phyloP scores from a whole-genome alignment of 495 filamentous ascomycete genomes.

The Lophiostoma macrostomum region DNA sequence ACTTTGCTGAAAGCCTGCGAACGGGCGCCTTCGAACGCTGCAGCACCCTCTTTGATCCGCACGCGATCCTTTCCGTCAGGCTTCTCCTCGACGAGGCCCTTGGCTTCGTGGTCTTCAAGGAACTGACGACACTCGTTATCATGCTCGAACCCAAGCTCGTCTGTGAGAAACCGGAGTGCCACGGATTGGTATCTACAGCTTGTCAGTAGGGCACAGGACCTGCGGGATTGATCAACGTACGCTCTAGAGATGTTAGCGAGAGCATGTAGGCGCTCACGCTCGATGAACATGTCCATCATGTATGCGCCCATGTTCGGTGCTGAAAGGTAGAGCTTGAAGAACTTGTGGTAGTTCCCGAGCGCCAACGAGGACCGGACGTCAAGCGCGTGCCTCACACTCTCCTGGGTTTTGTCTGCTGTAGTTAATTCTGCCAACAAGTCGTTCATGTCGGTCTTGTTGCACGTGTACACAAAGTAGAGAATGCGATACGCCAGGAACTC shows the following conservation, averaged over 20 bases:
- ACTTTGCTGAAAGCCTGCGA: slow-evolving; percentile 72
- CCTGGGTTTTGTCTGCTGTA: slow-evolving; percentile 82
- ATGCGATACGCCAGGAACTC: slow-evolving; percentile 99
- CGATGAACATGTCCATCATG: slow-evolving; percentile 98
- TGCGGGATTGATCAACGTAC: slow-evolving; percentile 57
- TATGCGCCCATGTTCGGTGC: slow-evolving; percentile 97
- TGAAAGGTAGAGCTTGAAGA: slow-evolving; percentile 91
- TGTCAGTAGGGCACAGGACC: slow-evolving; percentile 39
- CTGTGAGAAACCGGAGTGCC: slow-evolving; percentile 85
- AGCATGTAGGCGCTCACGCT: slow-evolving; percentile 86
- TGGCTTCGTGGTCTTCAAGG: slow-evolving; percentile 71
- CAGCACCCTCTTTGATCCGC: slow-evolving; percentile 34
- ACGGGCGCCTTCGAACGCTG: slow-evolving; percentile 66
- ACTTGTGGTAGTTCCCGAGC: slow-evolving; percentile 92
- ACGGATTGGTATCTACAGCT: slow-evolving; percentile 77
- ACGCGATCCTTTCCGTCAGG: slow-evolving; percentile 41
- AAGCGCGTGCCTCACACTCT: slow-evolving; percentile 84
- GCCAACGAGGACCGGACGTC: slow-evolving; percentile 88
- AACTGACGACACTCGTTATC: slow-evolving; percentile 88
- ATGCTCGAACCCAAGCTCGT: slow-evolving; percentile 93
- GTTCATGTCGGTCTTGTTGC: slow-evolving; percentile 97
- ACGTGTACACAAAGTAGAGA: slow-evolving; percentile 98
- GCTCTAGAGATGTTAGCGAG: slow-evolving; percentile 87
- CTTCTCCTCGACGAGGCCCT: slow-evolving; percentile 80
- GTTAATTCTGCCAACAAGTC: slow-evolving; percentile 97